Conservation (phyloP, 202 grass and related monocot species). For the Musa balbisiana region DNA sequence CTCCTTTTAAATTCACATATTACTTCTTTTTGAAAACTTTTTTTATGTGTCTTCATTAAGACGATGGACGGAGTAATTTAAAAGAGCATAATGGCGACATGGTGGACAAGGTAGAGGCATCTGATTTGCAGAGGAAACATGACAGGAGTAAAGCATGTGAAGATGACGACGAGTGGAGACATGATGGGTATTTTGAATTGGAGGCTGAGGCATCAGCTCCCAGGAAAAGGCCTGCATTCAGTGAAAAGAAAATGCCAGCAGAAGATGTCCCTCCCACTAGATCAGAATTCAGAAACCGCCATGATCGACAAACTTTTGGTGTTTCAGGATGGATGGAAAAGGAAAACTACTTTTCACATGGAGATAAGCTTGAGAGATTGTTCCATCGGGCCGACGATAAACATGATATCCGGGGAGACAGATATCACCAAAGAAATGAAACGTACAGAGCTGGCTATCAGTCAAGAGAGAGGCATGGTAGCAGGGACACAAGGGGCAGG, state of each 20-base stretch:
- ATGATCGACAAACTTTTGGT: slow-evolving; percentile 29
- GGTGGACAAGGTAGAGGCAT: slow-evolving; percentile 26
- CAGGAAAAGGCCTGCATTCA: slow-evolving; percentile 48
- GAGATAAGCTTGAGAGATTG: slow-evolving; percentile 24
- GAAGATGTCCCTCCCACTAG: slow-evolving; percentile 17
- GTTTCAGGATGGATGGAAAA: slow-evolving; percentile 43
- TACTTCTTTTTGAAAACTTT: slow-evolving; percentile 1
- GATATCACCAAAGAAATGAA: slow-evolving; percentile 43
- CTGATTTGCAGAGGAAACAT: slow-evolving; percentile 32
- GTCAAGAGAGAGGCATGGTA: slow-evolving; percentile 44
- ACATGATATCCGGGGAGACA: slow-evolving; percentile 30
- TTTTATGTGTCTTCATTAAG: slow-evolving; percentile 37
- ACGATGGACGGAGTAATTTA: slow-evolving; percentile 44
- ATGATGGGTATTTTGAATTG: slow-evolving; percentile 65
- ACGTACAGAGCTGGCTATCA: slow-evolving; percentile 41
- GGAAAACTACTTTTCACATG: slow-evolving; percentile 25
- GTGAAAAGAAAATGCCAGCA: slow-evolving; percentile 35
- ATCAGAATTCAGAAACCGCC: slow-evolving; percentile 22
- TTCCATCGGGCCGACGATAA: slow-evolving; percentile 33
- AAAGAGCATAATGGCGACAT: slow-evolving; percentile 38
- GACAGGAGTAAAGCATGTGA: slow-evolving; percentile 28
- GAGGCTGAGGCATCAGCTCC: slow-evolving; percentile 33
- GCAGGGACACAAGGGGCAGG: slow-evolving; percentile 43
- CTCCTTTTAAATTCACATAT: slow-evolving; percentile 17
- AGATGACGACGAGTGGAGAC: slow-evolving; percentile 38